Percentiles rank a stretch among this genome's conserved stretches.
Evolutionary conservation across 495 filamentous ascomycete genomes (phyloP).

Genomic region (Tetracladium setigerum): DNA sequence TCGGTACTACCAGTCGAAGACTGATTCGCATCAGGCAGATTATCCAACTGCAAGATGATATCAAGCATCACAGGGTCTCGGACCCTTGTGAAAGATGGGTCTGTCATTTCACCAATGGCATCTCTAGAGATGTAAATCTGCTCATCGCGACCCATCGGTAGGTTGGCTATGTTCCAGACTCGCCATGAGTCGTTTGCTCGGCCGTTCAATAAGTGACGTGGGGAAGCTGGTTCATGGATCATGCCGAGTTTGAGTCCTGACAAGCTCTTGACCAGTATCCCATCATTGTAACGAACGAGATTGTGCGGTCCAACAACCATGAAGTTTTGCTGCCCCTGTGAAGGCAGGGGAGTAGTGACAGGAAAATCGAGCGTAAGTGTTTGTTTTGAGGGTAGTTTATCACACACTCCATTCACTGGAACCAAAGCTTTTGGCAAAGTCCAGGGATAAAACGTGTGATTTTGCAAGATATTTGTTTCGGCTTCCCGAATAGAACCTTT

Average conservation of each 20-base stretch:
- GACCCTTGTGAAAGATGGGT: constrained; percentile 76
- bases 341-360: constrained; percentile 2
- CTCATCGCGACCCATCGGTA: constrained; percentile 82
- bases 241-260: constrained; percentile 72
- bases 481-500: constrained; percentile 4
- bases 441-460: constrained; percentile 89
- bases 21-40: constrained; percentile 14
- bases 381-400: constrained; percentile 40
- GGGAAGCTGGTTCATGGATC: constrained; percentile 49
- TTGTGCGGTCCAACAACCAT: constrained; percentile 40
- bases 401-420: constrained; percentile 65
- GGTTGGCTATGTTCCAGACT: constrained; percentile 69
- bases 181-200: constrained; percentile 43
- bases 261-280: constrained; percentile 71
- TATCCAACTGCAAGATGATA: constrained; percentile 52
- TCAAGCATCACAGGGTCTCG: constrained; percentile 67
- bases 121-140: constrained; percentile 75
- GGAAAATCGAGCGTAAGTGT: constrained; percentile 24
- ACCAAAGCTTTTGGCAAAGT: constrained; percentile 71
- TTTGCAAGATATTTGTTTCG: constrained; percentile 32
- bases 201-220: constrained; percentile 14
- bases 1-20: constrained; percentile 1
- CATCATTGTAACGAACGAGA: constrained; percentile 48
- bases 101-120: constrained; percentile 64
- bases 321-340: constrained; percentile 36